Evolutionary conservation across 805 yeast genomes (phyloP), one percentile per base, ranked within the genome.

Genomic region (Suhomyces prunicola): DNA sequence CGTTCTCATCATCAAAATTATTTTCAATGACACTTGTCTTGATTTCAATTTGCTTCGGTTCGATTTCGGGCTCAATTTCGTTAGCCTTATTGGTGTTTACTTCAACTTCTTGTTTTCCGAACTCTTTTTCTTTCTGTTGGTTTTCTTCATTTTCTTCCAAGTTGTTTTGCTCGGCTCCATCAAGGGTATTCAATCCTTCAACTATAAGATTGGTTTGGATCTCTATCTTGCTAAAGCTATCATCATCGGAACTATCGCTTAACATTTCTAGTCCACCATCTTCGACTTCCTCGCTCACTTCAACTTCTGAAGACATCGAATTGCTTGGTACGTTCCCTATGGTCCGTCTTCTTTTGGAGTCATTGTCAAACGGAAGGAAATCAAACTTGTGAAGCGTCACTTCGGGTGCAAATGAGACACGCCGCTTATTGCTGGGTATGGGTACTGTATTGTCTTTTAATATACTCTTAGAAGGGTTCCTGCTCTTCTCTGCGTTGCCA

Each of bases 401-500:
- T 58, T 84, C 88, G 1, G 88, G 88, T 0, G 92, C 92, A 73
- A 88, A 88, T 4, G 90, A 84, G 5, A 88, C 93, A 24, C 93
- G 69, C 53, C 93, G 69, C 36, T 69, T 61, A 26, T 53, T 58
- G 46, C 52, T 55, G 23, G 53, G 47, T 17, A 65, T 44, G 1
- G 69, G 69, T 19, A 63, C 50, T 1, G 69, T 61, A 31, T 60
- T 59, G 39, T 65, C 69, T 41, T 60, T 61, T 13, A 67, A 54
- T 17, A 66, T 65, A 46, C 69, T 58, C 51, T 63, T 65, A 17
- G 52, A 48, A 3, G 57, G 57, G 15, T 48, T 42, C 41, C 48
- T 45, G 22, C 36, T 26, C 39, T 51, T 47, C 27, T 55, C 58
- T 54, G 50, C 46, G 27, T 19, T 12, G 31, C 15, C 36, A 12